Conservation (phyloP, 805 yeast genomes). For the Suhomyces canberraensis region DNA sequence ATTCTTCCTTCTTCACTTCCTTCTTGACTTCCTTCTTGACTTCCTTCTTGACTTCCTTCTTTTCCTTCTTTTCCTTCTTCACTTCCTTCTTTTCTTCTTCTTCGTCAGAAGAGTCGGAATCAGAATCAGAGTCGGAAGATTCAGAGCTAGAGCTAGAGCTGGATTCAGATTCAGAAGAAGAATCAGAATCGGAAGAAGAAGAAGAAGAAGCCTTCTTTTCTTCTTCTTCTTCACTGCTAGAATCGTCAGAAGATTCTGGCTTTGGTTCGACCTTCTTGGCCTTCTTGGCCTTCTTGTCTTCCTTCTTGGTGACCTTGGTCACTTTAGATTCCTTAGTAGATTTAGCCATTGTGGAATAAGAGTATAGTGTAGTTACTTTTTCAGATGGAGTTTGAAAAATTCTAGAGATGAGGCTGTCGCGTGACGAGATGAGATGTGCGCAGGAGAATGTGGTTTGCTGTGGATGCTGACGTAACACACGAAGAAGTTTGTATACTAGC, state of each 20-base stretch:
- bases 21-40: slow-evolving; percentile 13
- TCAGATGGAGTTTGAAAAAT: neutral
- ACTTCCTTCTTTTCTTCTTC: slow-evolving; percentile 16
- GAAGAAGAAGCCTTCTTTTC: slow-evolving; percentile 13
- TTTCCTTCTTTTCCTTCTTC: slow-evolving; percentile 11
- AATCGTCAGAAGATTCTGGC: slow-evolving; percentile 9
- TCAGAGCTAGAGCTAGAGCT: slow-evolving; percentile 25
- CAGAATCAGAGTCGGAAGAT: slow-evolving; percentile 26
- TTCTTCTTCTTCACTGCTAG: slow-evolving; percentile 9
- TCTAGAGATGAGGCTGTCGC: neutral
- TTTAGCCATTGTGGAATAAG: slow-evolving; percentile 35
- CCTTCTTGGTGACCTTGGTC: slow-evolving; percentile 22
- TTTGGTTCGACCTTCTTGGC: slow-evolving; percentile 20
- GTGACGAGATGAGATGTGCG: slow-evolving; percentile 5
- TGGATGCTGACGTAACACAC: no score
- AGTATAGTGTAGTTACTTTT: neutral
- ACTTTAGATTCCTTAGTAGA: slow-evolving; percentile 24
- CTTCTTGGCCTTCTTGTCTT: slow-evolving; percentile 19
- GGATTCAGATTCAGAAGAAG: slow-evolving; percentile 26
- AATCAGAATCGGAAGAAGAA: slow-evolving; percentile 15
- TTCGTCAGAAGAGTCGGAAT: slow-evolving; percentile 24
- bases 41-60: no score
- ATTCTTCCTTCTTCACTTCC: slow-evolving; percentile 13
- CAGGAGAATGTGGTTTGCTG: neutral
- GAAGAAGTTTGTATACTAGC: no score